Conservation (phyloP, 176 grass and related monocot species). For the Oryza punctata region DNA sequence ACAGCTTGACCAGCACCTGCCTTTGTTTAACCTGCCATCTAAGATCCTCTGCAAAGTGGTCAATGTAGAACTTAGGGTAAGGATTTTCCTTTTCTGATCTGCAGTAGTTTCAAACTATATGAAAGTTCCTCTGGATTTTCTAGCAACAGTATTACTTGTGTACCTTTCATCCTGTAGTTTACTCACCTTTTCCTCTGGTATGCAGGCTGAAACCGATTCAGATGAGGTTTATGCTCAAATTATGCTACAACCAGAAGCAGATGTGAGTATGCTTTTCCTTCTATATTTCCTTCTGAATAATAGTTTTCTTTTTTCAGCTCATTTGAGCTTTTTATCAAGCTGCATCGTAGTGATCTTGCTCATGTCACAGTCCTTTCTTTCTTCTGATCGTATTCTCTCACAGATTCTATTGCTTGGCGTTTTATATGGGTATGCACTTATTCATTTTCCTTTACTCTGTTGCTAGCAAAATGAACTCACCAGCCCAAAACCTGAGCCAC, state of each 20-base stretch:
- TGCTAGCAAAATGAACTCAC: conserved; percentile 49
- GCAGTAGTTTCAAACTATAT: conserved; percentile 8
- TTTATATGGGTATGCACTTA: conserved; percentile 18
- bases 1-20: conserved; percentile 73
- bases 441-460: conserved; percentile 23
- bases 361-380: conserved; percentile 4
- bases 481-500: conserved; percentile 39
- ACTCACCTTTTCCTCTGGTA: conserved; percentile 25
- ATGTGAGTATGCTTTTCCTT: conserved; percentile 49
- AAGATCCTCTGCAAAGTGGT: conserved; percentile 87
- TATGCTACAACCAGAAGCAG: conserved; percentile 71
- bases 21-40: conserved; percentile 67
- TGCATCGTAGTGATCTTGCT: neutral
- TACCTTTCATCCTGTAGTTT: conserved; percentile 2
- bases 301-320: neutral
- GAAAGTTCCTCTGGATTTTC: conserved; percentile 1
- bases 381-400: neutral
- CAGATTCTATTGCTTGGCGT: neutral
- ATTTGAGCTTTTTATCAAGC: neutral
- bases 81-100: neutral
- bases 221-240: conserved; percentile 97
- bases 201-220: conserved; percentile 84
- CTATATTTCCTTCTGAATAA: conserved; percentile 16
- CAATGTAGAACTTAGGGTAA: conserved; percentile 81
- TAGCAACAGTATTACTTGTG: neutral